Conservation (phyloP, 106 monocot species). For the Hemerocallis citrina region DNA sequence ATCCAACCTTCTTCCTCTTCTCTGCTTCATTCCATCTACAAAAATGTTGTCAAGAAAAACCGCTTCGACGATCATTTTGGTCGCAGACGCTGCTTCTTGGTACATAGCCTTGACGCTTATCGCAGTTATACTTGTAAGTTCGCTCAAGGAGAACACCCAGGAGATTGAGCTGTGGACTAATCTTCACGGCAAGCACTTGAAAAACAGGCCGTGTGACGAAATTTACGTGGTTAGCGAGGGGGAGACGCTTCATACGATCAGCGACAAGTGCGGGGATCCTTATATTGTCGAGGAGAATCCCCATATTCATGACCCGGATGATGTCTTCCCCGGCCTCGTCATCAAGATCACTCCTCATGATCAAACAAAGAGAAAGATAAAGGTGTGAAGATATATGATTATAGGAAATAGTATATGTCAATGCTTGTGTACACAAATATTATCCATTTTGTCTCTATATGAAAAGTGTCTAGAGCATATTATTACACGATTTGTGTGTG, state of each 20-base stretch:
- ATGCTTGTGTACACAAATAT: not conserved
- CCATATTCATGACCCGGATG: conserved; percentile 27
- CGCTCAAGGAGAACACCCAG: not conserved
- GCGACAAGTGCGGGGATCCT: conserved; percentile 36
- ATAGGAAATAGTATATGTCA: no score
- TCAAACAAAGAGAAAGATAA: not conserved
- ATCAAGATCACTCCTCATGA: conserved; percentile 16
- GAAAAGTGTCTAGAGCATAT: not conserved
- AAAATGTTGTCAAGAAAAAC: not conserved
- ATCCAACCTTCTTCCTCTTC: no score
- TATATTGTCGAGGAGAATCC: conserved; percentile 31
- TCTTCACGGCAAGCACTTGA: not conserved
- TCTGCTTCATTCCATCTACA: not conserved
- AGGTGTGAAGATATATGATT: no score
- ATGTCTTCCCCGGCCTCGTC: conserved; percentile 36
- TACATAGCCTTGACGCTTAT: conserved; percentile 6
- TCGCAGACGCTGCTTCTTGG: conserved; percentile 6
- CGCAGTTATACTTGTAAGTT: conserved; percentile 3
- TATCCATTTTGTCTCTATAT: not conserved
- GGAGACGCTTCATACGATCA: conserved; percentile 30
- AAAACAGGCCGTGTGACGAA: conserved; percentile 13
- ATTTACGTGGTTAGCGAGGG: conserved; percentile 33
- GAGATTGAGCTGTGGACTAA: not conserved
- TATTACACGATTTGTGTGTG: no score
- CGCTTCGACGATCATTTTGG: not conserved